Base-by-base conservation (phyloP, 1,284 basidiomycete genomes). In the Boletus sp. region DNA sequence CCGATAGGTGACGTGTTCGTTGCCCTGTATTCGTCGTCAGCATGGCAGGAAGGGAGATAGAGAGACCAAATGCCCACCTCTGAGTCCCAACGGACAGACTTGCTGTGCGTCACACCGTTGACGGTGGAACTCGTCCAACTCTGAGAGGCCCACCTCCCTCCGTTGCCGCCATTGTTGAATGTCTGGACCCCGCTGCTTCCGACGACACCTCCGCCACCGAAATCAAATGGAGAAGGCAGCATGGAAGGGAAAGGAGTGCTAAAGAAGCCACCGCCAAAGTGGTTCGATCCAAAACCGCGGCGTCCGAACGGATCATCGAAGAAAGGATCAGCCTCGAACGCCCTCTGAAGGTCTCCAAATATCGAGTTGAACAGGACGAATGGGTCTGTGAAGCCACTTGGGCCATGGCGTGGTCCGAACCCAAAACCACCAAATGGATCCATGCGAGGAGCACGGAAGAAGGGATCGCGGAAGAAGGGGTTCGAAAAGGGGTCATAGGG, bases 351-450 rank as follows among this genome's bases (percentile, higher is more conserved):
- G 44, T 79, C 74, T 22, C 77, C 75, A 50, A 88, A 87, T 45
- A 87, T 77, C 6, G 76, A 72, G 52, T 86, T 74, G 66, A 89
- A 89, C 25, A 88, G 65, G 26, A 72, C 69, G 61, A 88, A 88
- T 2, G 87, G 88, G 60, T 90, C 84, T 1, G 79, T 81, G 68
- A 87, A 88, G 16, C 57, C 61, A 17, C 56, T 33, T 3, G 49
- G 29, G 20, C 39, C 32, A 12, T 36, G 26, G 46, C 66, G 72
- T 6, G 62, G 40, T 35, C 52, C 54, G 52, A 56, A 62, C 8
- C 20, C 58, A 29, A 56, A 57, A 13, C 44, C 43, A 52, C 54
- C 54, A 27, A 62, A 67, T 45, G 60, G 54, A 40, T 58, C 52
- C 47, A 46, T 50, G 65, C 65, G 46, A 61, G 48, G 44, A 56